Evolutionary conservation across 805 yeast genomes (phyloP).

Genomic region (Tetrapisispora pingtungensis): DNA sequence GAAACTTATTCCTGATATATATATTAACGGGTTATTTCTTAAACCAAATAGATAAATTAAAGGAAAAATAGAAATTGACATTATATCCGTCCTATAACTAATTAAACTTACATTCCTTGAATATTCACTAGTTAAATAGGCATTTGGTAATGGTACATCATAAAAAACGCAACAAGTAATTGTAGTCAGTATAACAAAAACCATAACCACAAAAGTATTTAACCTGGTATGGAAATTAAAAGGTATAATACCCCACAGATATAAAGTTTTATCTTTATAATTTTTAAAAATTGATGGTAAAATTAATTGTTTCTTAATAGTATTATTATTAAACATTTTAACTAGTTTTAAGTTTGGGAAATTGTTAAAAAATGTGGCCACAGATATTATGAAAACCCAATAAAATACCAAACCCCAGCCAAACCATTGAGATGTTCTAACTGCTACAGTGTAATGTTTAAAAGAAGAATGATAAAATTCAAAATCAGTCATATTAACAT

Average conservation of each 20-base stretch:
- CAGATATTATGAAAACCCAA: slow-evolving; percentile 30
- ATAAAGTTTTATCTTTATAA: slow-evolving; percentile 15
- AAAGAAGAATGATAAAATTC: slow-evolving; percentile 29
- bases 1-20: slow-evolving; percentile 51
- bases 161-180: slow-evolving; percentile 31
- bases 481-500: slow-evolving; percentile 26
- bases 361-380: slow-evolving; percentile 27
- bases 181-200: slow-evolving; percentile 26
- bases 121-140: slow-evolving; percentile 28
- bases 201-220: slow-evolving; percentile 24
- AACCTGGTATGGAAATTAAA: slow-evolving; percentile 25
- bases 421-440: slow-evolving; percentile 32
- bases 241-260: slow-evolving; percentile 18
- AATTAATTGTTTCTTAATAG: slow-evolving; percentile 18
- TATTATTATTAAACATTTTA: slow-evolving; percentile 7
- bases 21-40: slow-evolving; percentile 58
- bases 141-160: slow-evolving; percentile 31
- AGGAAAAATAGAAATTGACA: slow-evolving; percentile 47
- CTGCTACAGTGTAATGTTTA: slow-evolving; percentile 31
- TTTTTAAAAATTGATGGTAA: slow-evolving; percentile 23
- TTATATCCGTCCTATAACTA: slow-evolving; percentile 46
- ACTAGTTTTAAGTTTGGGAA: slow-evolving; percentile 18
- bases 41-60: slow-evolving; percentile 54
- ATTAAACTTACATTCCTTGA: slow-evolving; percentile 31
- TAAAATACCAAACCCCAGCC: slow-evolving; percentile 40